Percentiles rank a stretch among this genome's conserved stretches.
Conservation (phyloP, 2,329 filamentous ascomycete species). For the Zymoseptoria brevis region DNA sequence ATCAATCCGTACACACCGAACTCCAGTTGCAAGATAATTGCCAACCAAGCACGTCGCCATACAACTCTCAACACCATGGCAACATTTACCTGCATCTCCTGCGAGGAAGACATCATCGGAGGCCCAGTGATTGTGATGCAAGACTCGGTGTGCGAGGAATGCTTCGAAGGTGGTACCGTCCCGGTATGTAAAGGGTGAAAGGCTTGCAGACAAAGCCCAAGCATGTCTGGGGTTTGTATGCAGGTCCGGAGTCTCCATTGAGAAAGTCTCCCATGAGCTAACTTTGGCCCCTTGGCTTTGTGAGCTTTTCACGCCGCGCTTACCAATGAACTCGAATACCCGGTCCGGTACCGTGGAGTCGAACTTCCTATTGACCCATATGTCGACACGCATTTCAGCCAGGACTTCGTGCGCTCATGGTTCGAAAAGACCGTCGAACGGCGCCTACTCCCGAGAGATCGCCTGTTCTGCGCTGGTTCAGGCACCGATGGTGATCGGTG, state of each 20-base stretch:
- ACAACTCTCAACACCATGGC: background rate
- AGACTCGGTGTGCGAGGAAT: background rate
- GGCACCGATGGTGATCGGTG: background rate
- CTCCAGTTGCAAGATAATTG: background rate
- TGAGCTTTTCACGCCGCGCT: background rate
- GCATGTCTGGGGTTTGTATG: background rate
- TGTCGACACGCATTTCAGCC: background rate
- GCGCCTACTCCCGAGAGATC: background rate
- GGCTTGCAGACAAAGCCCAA: background rate
- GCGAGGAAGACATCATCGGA: background rate
- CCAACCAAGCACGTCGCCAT: background rate
- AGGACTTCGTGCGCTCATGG: background rate
- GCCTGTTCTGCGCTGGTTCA: background rate
- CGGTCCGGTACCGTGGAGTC: background rate
- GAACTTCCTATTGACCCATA: background rate
- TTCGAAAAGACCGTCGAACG: background rate
- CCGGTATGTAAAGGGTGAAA: background rate
- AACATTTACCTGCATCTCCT: background rate
- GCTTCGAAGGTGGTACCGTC: background rate
- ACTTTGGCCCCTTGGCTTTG: background rate
- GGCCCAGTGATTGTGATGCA: background rate
- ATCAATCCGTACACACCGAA: background rate
- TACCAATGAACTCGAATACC: background rate
- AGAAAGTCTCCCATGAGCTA: background rate
- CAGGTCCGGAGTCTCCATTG: background rate